Evolutionary conservation across 352 stramenopile genomes (phyloP).

Genomic region (Hyaloperonospora arabidopsidis): DNA sequence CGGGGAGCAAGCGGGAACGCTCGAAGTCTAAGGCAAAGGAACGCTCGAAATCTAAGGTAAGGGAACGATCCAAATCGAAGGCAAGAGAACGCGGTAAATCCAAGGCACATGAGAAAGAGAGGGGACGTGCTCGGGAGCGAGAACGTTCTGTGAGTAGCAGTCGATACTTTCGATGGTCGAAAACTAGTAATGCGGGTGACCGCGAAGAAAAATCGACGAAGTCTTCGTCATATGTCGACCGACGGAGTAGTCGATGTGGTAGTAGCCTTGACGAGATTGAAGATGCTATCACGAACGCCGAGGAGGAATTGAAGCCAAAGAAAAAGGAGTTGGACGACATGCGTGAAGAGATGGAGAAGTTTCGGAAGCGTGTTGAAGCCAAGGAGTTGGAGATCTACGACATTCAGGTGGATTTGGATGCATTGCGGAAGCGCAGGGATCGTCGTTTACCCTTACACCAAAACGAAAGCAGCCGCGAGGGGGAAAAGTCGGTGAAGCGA

Average conservation of each 20-base stretch:
- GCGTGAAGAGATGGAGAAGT: constrained; percentile 26
- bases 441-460: constrained; percentile 18
- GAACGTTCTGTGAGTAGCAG: constrained; percentile 21
- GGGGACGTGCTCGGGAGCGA: not conserved
- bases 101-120: too few species aligned
- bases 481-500: constrained; percentile 9
- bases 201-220: constrained; percentile 15
- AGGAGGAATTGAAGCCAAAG: constrained; percentile 36
- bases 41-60: not conserved
- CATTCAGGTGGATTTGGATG: constrained; percentile 53
- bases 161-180: constrained; percentile 4
- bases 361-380: constrained; percentile 34
- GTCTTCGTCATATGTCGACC: constrained; percentile 2
- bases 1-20: constrained; percentile 13
- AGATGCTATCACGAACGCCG: constrained; percentile 34
- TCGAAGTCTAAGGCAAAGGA: constrained; percentile 9
- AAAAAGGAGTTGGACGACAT: constrained; percentile 41
- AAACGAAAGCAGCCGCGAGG: constrained; percentile 9
- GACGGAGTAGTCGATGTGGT: constrained; percentile 21
- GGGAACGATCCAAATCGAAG: not conserved
- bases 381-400: constrained; percentile 66
- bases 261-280: constrained; percentile 40
- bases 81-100: not conserved
- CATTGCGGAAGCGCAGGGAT: constrained; percentile 47
- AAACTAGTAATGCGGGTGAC: constrained; percentile 10